These are phyloP conservation scores for Begonia fuchsioides DNA, from an alignment of 306 rosid species.

Conservation along the genomic window DNA sequence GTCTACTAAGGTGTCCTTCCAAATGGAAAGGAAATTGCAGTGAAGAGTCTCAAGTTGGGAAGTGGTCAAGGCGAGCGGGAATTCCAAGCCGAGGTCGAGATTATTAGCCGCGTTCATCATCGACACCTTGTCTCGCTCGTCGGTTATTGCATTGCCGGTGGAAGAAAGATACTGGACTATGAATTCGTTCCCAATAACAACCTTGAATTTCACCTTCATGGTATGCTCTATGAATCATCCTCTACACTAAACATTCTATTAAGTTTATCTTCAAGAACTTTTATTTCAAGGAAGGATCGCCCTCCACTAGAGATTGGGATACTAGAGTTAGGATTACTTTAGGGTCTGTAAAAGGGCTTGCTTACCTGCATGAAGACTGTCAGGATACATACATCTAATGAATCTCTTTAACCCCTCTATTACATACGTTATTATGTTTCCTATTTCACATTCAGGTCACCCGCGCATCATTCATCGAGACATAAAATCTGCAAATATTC, in stretches of 20 bases:
- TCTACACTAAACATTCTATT: too few species aligned
- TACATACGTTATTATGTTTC: background rate
- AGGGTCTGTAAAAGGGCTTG: conserved; percentile 87
- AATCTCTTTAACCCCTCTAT: background rate
- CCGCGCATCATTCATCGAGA: conserved; percentile 92
- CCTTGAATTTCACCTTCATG: conserved; percentile 68
- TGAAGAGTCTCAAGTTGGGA: conserved; percentile 56
- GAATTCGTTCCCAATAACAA: conserved; percentile 74
- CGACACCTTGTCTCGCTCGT: conserved; percentile 87
- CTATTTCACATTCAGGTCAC: conserved; percentile 37
- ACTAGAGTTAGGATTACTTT: conserved; percentile 53
- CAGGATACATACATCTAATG: background rate
- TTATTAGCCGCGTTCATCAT: conserved; percentile 84
- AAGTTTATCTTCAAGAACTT: background rate
- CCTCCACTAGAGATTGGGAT: conserved; percentile 55
- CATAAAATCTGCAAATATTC: conserved; percentile 71
- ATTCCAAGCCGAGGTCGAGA: conserved; percentile 71
- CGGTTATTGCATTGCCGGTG: conserved; percentile 49
- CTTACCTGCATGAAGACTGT: conserved; percentile 95
- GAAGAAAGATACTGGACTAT: conserved; percentile 38
- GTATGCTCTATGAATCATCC: conserved; percentile 10
- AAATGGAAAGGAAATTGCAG: conserved; percentile 80
- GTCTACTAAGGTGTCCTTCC: conserved; percentile 79
- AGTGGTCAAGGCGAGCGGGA: conserved; percentile 64
- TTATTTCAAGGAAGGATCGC: conserved; percentile 26